Evolutionary conservation across 306 rosid species (phyloP), one percentile per base, ranked within the genome.

Genomic region (Biancaea sappan): DNA sequence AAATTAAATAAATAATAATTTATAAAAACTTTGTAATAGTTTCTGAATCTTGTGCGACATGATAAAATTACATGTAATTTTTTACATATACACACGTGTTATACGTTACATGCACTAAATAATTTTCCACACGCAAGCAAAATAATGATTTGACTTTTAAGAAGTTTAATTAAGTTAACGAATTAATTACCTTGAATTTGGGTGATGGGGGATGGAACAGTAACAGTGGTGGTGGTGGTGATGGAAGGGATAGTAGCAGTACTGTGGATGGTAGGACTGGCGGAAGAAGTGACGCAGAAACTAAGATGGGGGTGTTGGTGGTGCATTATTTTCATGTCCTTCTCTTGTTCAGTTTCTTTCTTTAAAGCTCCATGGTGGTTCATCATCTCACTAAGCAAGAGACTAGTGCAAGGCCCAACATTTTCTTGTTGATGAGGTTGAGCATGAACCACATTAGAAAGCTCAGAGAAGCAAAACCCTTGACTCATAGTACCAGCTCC

Each of bases 381-480:
- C 83, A 88, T 84, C 18, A 94, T 81, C 79, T 94, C 97, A 71
- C 92, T 82, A 4, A 94, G 86, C 65, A 91, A 79, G 34, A 89
- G 85, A 77, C 84, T 86, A 24, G 94, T 84, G 79, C 96, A 86
- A 34, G 92, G 87, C 51, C 86, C 90, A 35, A 74, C 48, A 34
- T 69, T 53, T 3, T n/a, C n/a, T n/a, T n/a, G n/a, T n/a, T 77
- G 87, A 0, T 69, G n/a, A 53, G 31, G 1, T 5, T 80, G 84
- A 19, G 29, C 69, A 15, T 82, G 91, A 68, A 77, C 88, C 35
- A 86, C 79, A 63, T 76, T 82, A 0, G 87, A 81, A 1, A 89
- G 87, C 79, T 94, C 92, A 16, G 97, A 85, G 71, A 88, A 91
- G 79, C 84, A 85, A 86, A 94, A 84, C 43, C 92, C 97, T 80